phyloP scores from a whole-genome alignment of 768 basidiomycete genomes.

The Tulasnella sp. region DNA sequence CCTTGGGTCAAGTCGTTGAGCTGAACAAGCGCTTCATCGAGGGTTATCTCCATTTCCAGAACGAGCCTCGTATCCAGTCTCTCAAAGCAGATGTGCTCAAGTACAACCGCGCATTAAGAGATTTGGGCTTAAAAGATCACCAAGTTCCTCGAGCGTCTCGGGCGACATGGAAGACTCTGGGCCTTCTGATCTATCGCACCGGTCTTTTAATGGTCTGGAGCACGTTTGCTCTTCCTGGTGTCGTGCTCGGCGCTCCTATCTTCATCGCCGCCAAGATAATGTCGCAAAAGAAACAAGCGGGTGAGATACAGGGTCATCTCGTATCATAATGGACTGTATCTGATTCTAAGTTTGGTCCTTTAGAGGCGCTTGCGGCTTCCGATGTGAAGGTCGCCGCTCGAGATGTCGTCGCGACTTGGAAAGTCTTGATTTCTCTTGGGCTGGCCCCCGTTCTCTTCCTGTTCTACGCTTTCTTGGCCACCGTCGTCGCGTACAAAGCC shows the following conservation, averaged over 20 bases:
- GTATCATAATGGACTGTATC: neutral
- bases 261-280: constrained; percentile 84
- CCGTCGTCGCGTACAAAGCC: constrained; percentile 56
- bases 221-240: constrained; percentile 76
- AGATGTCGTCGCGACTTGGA: constrained; percentile 97
- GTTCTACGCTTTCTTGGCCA: constrained; percentile 72
- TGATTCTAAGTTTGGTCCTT: neutral
- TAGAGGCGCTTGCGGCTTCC: constrained; percentile 93
- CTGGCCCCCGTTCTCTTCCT: constrained; percentile 77
- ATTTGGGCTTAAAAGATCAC: constrained; percentile 88
- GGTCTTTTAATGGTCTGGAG: constrained; percentile 72
- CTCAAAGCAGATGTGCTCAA: constrained; percentile 69
- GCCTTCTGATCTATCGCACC: constrained; percentile 72
- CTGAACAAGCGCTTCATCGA: constrained; percentile 86
- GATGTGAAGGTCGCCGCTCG: constrained; percentile 91
- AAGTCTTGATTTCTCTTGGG: constrained; percentile 88
- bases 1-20: constrained; percentile 91
- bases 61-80: constrained; percentile 79
- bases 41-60: constrained; percentile 85
- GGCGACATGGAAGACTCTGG: constrained; percentile 75
- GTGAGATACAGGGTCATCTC: neutral
- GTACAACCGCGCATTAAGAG: constrained; percentile 79
- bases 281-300: constrained; percentile 75
- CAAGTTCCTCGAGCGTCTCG: constrained; percentile 83
- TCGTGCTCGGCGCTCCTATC: constrained; percentile 84